These are phyloP conservation scores for Beauveria asiatica DNA, from an alignment of 2,329 filamentous ascomycete species.

Conservation along the genomic window DNA sequence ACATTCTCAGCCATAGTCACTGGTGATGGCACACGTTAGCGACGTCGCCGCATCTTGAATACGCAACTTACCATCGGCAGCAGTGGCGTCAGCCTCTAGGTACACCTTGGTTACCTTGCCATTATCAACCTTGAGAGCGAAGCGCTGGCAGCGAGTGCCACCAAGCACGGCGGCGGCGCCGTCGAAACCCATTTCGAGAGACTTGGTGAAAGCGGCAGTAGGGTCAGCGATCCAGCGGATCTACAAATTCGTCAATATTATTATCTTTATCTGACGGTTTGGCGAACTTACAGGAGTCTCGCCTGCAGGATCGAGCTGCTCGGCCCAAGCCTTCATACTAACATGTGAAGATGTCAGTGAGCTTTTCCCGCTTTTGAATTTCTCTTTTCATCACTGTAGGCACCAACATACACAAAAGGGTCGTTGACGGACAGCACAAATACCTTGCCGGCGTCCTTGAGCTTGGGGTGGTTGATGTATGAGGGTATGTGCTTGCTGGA, in stretches of 20 bases:
- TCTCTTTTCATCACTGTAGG: background rate
- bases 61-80: slow-evolving; percentile 55
- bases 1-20: slow-evolving; percentile 46
- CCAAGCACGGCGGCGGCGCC: slow-evolving; percentile 67
- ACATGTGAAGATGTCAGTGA: background rate
- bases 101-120: slow-evolving; percentile 76
- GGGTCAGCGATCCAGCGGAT: slow-evolving; percentile 87
- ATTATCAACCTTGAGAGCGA: slow-evolving; percentile 73
- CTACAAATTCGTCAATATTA: slow-evolving; percentile 32
- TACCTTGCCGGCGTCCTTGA: slow-evolving; percentile 73
- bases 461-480: slow-evolving; percentile 70
- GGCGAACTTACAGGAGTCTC: slow-evolving; percentile 61
- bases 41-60: background rate
- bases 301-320: slow-evolving; percentile 64
- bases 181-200: slow-evolving; percentile 77
- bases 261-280: no score
- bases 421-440: slow-evolving; percentile 93
- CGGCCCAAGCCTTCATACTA: slow-evolving; percentile 85
- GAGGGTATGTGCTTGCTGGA: slow-evolving; percentile 68
- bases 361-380: background rate
- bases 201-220: slow-evolving; percentile 68
- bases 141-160: slow-evolving; percentile 75
- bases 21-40: slow-evolving; percentile 20
- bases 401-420: slow-evolving; percentile 69
- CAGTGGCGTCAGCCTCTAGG: slow-evolving; percentile 84